Conservation (phyloP, 257 asterid species). For the Phtheirospermum japonicum region DNA sequence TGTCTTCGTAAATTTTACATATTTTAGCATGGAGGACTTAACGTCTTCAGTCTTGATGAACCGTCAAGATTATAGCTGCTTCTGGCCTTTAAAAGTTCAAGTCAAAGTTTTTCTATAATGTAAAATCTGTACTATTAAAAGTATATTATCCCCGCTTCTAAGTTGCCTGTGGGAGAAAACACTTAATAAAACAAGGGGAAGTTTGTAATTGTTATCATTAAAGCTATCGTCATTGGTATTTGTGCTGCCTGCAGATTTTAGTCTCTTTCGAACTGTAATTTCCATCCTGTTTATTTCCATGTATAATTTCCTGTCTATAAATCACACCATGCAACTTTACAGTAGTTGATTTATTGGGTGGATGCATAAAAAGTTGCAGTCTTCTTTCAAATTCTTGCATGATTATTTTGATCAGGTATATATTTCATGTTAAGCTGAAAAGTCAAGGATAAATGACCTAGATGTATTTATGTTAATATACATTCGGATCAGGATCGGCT, state of each 20-base stretch:
- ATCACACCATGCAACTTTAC: too few relatives aligned
- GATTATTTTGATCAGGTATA: not conserved
- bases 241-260: too few relatives aligned
- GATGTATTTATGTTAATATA: slow-evolving; percentile 5
- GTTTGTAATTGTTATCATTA: too few relatives aligned
- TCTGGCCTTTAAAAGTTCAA: slow-evolving; percentile 10
- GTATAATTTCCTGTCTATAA: too few relatives aligned
- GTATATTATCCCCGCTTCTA: not conserved
- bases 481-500: not conserved
- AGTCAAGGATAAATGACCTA: not conserved
- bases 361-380: slow-evolving; percentile 9
- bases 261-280: too few relatives aligned
- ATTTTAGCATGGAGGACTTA: too few relatives aligned
- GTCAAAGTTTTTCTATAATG: not conserved
- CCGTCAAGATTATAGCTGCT: slow-evolving; percentile 7
- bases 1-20: too few relatives aligned
- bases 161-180: not conserved
- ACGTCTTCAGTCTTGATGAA: slow-evolving; percentile 2
- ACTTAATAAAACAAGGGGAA: too few relatives aligned
- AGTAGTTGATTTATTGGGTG: not conserved
- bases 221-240: too few relatives aligned
- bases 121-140: not conserved
- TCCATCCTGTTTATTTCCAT: too few relatives aligned
- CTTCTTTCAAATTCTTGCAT: slow-evolving; percentile 6
- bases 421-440: not conserved